Base-by-base conservation (phyloP, 805 yeast species). In the Candida mattraensis region DNA sequence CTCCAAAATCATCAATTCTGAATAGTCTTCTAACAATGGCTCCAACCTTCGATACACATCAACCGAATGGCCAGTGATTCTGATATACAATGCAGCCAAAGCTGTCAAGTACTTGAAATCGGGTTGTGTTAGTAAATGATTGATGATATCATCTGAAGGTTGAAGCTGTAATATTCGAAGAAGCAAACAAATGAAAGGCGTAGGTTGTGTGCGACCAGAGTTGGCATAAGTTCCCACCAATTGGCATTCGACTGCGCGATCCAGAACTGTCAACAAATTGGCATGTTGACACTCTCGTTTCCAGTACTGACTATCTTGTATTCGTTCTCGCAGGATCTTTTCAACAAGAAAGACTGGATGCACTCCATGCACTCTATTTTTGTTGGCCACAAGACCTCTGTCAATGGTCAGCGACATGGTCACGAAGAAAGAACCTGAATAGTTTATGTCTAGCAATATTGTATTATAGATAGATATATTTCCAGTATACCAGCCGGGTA, bases 91-190 rank as follows among this genome's bases (percentile, higher is more conserved):
- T 20, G 89, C 68, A 1, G 80, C 75, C 37, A 91, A 54, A 1
- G 85, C 82, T 1, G 83, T 76, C 31, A 87, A 59, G 52, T 87
- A 88, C 58, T 87, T 86, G 70, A 89, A 89, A 37, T 81, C 78
- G 32, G 67, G 62, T 48, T 89, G 93, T 2, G 57, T 57, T 9
- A 83, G 60, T 44, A 75, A 70, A 35, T 78, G 70, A 12, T 63
- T 53, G 2, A 85, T 53, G 4, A 86, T 75, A 4, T 77, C 84
- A 8, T 53, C 50, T 1, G 70, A 50, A 0, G 97, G 97, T 43
- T 77, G 77, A 12, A 93, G 59, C 57, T 91, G 95, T 4, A 89
- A 66, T 39, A 91, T 56, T 45, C 91, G 78, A 51, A 87, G 76
- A 21, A 87, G 58, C 28, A 95, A 68, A 52, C 95, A 80, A n/a